Evolutionary conservation across 2,329 filamentous ascomycete genomes (phyloP), one percentile per base, ranked within the genome.

Genomic region (Dryadomyces quercus-mongolicae): DNA sequence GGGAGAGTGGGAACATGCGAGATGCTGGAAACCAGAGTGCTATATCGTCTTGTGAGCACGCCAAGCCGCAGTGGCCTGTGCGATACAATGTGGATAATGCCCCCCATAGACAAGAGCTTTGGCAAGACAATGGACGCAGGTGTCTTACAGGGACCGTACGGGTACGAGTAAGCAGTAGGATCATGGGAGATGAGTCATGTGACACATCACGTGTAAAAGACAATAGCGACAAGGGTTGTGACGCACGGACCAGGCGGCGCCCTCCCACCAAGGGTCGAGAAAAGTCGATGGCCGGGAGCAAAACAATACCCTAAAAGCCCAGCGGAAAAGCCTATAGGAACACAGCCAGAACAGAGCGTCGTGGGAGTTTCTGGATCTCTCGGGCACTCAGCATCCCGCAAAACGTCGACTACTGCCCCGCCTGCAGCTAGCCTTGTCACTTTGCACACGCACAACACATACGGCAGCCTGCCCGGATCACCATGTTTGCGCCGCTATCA

Each of bases 301-400:
- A 54, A 54, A 54, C 52, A 45, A n/a, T 43, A 54, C 48, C 53
- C 53, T 54, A 51, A 51, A 54, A 51, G 20, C 44, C 31, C 13
- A 46, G 42, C 25, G 22, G 4, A 50, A 36, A 51, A 38, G 22
- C 18, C 15, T 25, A 52, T 43, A 22, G 20, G 21, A 40, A 25
- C 13, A n/a, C 10, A 15, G 22, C 13, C 38, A 38, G n/a, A 40
- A 40, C 36, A 34, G 22, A 20, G 15, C 31, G 13, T 53, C 36
- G 38, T 38, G 21, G 20, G 43, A 18, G 16, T 45, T 44, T 36
- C 21, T 18, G 31, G 25, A 36, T 49, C 47, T 18, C 20, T 20
- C 16, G 21, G 21, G 7, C 25, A 43, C 13, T 21, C 20, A 7
- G 36, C 36, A 50, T 42, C 18, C 36, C 6, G 25, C 38, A 51